Conservation (phyloP, 352 stramenopile species). For the Phytophthora litchii region DNA sequence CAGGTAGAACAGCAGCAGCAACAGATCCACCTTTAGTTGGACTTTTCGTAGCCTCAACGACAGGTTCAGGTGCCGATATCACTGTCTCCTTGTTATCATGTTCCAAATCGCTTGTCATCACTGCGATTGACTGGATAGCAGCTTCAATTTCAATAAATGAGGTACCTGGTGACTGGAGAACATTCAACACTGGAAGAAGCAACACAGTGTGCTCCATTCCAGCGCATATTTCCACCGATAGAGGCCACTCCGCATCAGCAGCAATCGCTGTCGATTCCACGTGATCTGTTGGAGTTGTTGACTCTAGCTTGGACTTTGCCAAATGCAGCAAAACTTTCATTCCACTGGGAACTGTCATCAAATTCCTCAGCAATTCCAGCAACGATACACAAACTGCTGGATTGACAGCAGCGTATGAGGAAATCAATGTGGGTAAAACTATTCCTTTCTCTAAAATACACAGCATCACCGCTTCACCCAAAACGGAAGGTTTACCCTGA, state of each 20-base stretch:
- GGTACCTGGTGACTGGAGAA: constrained; percentile 43
- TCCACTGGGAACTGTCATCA: constrained; percentile 41
- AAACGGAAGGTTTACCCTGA: constrained; percentile 11
- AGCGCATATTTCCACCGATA: constrained; percentile 27
- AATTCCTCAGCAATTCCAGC: constrained; percentile 32
- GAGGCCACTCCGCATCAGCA: constrained; percentile 25
- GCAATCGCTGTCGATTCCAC: not conserved
- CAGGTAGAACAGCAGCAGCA: not conserved
- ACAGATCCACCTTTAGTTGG: constrained; percentile 18
- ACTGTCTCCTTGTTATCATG: constrained; percentile 7
- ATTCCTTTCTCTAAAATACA: constrained; percentile 37
- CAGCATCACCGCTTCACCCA: constrained; percentile 41
- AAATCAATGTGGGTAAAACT: constrained; percentile 30
- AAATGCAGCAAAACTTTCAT: constrained; percentile 41
- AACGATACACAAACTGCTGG: constrained; percentile 42
- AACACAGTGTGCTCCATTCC: constrained; percentile 36
- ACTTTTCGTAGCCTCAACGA: constrained; percentile 19
- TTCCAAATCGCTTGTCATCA: constrained; percentile 37
- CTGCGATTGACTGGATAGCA: constrained; percentile 33
- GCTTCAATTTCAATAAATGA: constrained; percentile 58
- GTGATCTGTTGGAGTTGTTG: not conserved
- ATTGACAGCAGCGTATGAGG: constrained; percentile 27
- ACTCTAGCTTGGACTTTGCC: constrained; percentile 22
- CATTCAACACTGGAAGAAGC: constrained; percentile 40
- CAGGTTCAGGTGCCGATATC: constrained; percentile 13